Evolutionary conservation across 2,329 filamentous ascomycete species (phyloP), one percentile per base, ranked within the genome.

Genomic region (Hypoxylon sp.): DNA sequence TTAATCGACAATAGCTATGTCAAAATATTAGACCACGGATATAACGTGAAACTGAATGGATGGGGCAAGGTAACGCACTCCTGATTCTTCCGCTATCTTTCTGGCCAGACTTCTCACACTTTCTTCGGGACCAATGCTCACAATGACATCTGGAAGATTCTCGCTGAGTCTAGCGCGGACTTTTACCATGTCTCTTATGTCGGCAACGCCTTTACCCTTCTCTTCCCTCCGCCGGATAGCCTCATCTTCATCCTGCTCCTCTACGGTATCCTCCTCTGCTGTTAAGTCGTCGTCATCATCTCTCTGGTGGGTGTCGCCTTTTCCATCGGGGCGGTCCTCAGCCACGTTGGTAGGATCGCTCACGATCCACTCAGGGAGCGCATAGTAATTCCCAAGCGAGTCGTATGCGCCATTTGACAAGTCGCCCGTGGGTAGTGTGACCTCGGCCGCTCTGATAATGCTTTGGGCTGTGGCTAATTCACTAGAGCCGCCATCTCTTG

Each of bases 391-490:
- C 1, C 89, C 89, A 38, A 85, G 75, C 26, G 82, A 73, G 67
- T 92, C 89, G 63, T 91, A 93, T 12, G 79, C 85, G 7, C 88
- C 88, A 46, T 89, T 83, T 27, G 82, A 82, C 13, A 92, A 70
- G 63, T 91, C 80, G 0, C 89, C 89, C 0, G 86, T 89, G 0
- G 89, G 88, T 8, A 91, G 72, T 0, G 87, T 91, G 21, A 92
- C 80, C 16, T 87, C 91, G 6, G 85, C 87, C 1, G 91, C 91
- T 64, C 88, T 84, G 4, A 97, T 73, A 48, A 97, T 88, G 46
- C 81, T 83, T 74, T 97, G 91, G 5, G 92, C 92, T 2, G 86
- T 90, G 19, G 75, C 78, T 6, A 89, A 66, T 3, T 68, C 69
- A 26, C 74, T 73, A 2, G 72, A 63, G 16, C 71, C 70, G 6